These are phyloP conservation scores for Psilocybe azurescens DNA, from an alignment of 768 basidiomycete species.

Conservation along the genomic window DNA sequence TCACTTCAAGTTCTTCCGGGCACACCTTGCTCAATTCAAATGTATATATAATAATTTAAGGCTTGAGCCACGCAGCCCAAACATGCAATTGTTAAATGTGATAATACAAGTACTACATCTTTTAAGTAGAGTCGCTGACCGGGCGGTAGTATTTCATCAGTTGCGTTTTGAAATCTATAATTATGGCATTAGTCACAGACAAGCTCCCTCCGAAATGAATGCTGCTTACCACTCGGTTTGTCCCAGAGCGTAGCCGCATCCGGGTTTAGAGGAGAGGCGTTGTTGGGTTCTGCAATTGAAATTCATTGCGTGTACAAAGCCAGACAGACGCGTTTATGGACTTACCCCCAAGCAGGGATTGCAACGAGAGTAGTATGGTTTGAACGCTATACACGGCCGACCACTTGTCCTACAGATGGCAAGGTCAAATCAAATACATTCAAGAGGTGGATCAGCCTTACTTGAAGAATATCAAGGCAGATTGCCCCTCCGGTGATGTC, in stretches of 20 bases:
- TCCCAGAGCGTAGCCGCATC: constrained; percentile 88
- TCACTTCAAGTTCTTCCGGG: constrained; percentile 7
- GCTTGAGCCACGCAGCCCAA: constrained; percentile 14
- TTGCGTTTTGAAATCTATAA: constrained; percentile 71
- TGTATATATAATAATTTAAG: not conserved
- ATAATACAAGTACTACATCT: constrained; percentile 14
- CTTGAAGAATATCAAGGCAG: constrained; percentile 89
- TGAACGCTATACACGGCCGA: constrained; percentile 93
- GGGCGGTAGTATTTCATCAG: constrained; percentile 77
- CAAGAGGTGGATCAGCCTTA: constrained; percentile 24
- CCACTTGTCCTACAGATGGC: constrained; percentile 78
- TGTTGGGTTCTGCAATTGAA: constrained; percentile 77
- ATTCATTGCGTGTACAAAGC: constrained; percentile 11
- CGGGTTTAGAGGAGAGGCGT: constrained; percentile 86
- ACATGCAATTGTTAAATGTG: constrained; percentile 13
- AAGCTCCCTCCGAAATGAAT: not conserved
- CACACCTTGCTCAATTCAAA: not conserved
- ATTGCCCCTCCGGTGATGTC: constrained; percentile 79
- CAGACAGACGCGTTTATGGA: constrained; percentile 10
- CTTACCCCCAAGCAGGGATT: constrained; percentile 86
- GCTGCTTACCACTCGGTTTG: constrained; percentile 60
- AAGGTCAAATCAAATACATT: not conserved
- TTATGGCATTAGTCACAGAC: constrained; percentile 10
- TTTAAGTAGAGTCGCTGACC: constrained; percentile 37
- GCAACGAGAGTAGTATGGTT: constrained; percentile 86